Percentiles rank a stretch among this genome's conserved stretches.
Evolutionary conservation across 176 grass and related monocot species (phyloP).

Genomic region (Melocanna baccifera): DNA sequence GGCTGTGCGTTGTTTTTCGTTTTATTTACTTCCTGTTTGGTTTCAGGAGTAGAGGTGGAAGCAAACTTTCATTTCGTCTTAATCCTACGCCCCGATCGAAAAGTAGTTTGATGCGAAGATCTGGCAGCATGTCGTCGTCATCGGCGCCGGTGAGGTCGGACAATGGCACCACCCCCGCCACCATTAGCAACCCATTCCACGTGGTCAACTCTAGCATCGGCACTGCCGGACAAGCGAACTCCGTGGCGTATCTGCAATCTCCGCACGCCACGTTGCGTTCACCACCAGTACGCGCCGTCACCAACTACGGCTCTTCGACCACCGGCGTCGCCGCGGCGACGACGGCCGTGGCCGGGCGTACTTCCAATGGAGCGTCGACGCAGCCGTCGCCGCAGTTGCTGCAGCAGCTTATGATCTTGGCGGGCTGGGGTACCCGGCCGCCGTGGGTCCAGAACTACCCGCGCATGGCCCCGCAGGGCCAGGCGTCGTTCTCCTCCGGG

Average conservation of each 20-base stretch:
- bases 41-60: not conserved
- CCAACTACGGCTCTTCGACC: not conserved
- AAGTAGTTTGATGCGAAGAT: not conserved
- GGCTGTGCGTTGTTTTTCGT: not conserved
- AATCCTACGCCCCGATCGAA: not conserved
- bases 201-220: constrained; percentile 37
- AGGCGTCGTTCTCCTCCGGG: not conserved
- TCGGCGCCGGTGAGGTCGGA: not conserved
- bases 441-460: constrained; percentile 28
- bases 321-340: not conserved
- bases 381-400: constrained; percentile 11
- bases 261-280: constrained; percentile 25
- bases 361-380: not conserved
- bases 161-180: not conserved
- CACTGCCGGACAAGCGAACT: not conserved
- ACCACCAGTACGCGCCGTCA: not conserved
- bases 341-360: not conserved
- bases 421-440: constrained; percentile 13
- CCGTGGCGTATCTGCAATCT: not conserved
- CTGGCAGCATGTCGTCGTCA: constrained; percentile 10
- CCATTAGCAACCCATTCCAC: constrained; percentile 19
- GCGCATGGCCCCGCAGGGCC: not conserved
- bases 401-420: constrained; percentile 47
- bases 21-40: constrained; percentile 17
- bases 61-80: not conserved